Evolutionary conservation across 345 rosid species (phyloP).

Genomic region (Syzygium jambos): DNA sequence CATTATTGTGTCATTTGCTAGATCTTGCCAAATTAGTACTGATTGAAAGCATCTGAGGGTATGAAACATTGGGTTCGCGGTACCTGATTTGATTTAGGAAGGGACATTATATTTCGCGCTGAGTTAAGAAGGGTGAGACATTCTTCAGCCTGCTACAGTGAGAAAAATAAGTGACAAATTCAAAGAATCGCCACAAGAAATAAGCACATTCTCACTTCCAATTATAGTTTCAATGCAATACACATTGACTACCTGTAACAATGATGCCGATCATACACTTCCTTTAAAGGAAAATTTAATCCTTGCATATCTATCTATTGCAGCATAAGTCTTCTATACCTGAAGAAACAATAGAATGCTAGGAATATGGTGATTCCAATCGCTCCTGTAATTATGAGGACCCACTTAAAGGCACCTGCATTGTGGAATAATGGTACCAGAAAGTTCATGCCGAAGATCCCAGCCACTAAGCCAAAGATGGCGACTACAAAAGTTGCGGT

Average conservation of each 20-base stretch:
- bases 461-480: conserved; percentile 94
- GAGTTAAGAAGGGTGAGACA: not conserved
- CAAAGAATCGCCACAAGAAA: not conserved
- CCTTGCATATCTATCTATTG: conserved; percentile 17
- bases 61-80: not conserved
- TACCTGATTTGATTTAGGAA: not conserved
- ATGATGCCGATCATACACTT: not conserved
- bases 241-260: not conserved
- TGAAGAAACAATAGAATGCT: conserved; percentile 88
- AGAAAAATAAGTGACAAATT: not conserved
- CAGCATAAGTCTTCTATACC: conserved; percentile 84
- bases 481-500: conserved; percentile 94
- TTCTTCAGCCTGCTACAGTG: not conserved
- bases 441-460: conserved; percentile 95
- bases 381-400: conserved; percentile 62
- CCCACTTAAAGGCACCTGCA: conserved; percentile 80
- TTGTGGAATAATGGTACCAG: conserved; percentile 58
- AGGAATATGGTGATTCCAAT: conserved; percentile 52
- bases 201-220: not conserved
- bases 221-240: not conserved
- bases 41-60: no score
- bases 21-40: no score
- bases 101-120: not conserved
- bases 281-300: not conserved
- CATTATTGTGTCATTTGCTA: no score